phyloP scores from a whole-genome alignment of 2,329 filamentous ascomycete species.

The Aspergillus terreus region DNA sequence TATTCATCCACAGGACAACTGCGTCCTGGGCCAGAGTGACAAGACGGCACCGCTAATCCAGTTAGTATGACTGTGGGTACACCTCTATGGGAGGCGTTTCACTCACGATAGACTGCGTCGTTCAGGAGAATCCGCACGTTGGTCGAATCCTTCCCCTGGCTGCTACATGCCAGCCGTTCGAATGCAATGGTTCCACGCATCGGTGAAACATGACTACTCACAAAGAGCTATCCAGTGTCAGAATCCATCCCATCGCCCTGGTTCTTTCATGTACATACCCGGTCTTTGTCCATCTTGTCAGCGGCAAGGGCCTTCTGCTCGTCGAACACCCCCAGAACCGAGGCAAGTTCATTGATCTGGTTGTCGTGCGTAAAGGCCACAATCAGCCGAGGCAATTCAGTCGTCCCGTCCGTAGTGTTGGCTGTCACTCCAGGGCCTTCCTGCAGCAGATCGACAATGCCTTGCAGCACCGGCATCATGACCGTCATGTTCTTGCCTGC shows the following conservation, averaged over 20 bases:
- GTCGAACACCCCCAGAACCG: conserved; percentile 60
- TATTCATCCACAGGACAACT: conserved; percentile 51
- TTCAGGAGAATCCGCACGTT: conserved; percentile 58
- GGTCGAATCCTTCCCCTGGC: conserved; percentile 28
- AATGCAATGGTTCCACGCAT: conserved; percentile 66
- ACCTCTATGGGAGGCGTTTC: background rate
- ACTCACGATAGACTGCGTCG: conserved; percentile 55
- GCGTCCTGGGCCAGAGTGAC: conserved; percentile 53
- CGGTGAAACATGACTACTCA: conserved; percentile 43
- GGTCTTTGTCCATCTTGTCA: conserved; percentile 43
- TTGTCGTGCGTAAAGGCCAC: conserved; percentile 64
- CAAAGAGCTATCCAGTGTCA: conserved; percentile 24
- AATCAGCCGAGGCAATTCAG: conserved; percentile 54
- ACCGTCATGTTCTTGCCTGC: conserved; percentile 18
- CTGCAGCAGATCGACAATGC: conserved; percentile 51
- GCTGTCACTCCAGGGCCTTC: conserved; percentile 43
- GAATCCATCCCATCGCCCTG: background rate
- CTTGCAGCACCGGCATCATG: conserved; percentile 58
- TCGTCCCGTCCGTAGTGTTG: conserved; percentile 44
- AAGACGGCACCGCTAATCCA: conserved; percentile 46
- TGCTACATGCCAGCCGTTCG: conserved; percentile 56
- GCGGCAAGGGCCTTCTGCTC: conserved; percentile 49
- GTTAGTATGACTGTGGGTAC: background rate
- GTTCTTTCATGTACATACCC: conserved; percentile 4
- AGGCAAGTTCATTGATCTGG: conserved; percentile 60